These are phyloP conservation scores for Salix purpurea DNA, from an alignment of 345 rosid genomes.

Conservation along the genomic window DNA sequence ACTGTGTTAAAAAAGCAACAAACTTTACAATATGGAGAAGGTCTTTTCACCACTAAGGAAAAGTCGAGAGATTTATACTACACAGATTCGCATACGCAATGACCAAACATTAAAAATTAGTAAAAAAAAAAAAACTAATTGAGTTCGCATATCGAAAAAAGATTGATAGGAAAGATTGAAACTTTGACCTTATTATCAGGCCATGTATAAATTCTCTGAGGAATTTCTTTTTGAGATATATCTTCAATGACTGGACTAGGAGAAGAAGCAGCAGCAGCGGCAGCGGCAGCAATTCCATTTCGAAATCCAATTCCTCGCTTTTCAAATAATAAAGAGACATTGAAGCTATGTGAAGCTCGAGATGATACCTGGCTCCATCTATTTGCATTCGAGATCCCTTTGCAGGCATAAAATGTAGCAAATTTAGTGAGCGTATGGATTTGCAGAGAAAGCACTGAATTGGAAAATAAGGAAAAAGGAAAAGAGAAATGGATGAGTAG, in stretches of 20 bases:
- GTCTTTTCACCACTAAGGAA: background rate
- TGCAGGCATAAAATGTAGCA: background rate
- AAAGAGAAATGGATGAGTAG: background rate
- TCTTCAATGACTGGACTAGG: conserved; percentile 24
- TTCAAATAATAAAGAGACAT: too few relatives aligned
- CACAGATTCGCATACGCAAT: too few relatives aligned
- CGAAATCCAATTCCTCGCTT: background rate
- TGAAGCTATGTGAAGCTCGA: too few relatives aligned
- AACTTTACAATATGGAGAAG: background rate
- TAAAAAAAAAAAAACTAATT: background rate
- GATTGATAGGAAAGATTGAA: background rate
- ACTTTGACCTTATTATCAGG: conserved; percentile 40
- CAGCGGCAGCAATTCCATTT: too few relatives aligned
- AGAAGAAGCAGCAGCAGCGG: conserved; percentile 13
- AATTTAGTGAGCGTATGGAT: background rate
- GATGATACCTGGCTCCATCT: too few relatives aligned
- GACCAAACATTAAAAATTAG: background rate
- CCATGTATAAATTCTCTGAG: conserved; percentile 39
- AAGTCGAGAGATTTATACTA: background rate
- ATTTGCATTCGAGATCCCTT: too few relatives aligned
- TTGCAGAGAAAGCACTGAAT: too few relatives aligned
- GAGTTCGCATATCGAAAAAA: background rate
- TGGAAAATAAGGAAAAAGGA: background rate
- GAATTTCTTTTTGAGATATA: conserved; percentile 19
- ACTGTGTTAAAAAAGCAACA: too few relatives aligned